A percentile compares a stretch with the other conserved stretches of the same genome.
These are phyloP conservation scores for Brasilioporus rufonigricans DNA, from an alignment of 768 basidiomycete genomes.

Conservation along the genomic window DNA sequence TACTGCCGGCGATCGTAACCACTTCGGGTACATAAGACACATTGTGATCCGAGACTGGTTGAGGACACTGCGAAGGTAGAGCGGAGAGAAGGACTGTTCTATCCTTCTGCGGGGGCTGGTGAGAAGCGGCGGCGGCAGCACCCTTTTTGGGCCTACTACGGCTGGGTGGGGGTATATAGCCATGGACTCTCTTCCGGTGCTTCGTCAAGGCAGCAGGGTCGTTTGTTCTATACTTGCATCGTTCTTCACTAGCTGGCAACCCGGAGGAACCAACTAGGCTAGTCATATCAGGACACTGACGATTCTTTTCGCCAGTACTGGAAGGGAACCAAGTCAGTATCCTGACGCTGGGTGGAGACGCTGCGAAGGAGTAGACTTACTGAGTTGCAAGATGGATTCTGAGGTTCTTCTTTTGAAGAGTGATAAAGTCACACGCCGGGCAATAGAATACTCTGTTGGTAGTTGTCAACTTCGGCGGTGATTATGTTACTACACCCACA, in stretches of 20 bases:
- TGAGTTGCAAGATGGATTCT: constrained; percentile 20
- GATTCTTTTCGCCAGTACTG: constrained; percentile 23
- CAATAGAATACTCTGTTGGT: constrained; percentile 20
- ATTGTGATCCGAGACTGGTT: not conserved
- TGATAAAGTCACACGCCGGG: constrained; percentile 16
- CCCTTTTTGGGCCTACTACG: constrained; percentile 2
- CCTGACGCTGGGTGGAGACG: not conserved
- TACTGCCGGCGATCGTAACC: not conserved
- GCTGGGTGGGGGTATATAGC: constrained; percentile 13
- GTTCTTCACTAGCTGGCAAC: not conserved
- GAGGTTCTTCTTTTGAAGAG: constrained; percentile 20
- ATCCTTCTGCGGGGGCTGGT: not conserved
- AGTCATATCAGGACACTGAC: constrained; percentile 15
- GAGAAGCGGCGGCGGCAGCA: not conserved
- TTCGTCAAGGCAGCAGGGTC: constrained; percentile 28
- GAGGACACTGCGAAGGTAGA: not conserved
- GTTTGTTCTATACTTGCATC: constrained; percentile 22
- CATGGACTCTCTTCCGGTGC: constrained; percentile 25
- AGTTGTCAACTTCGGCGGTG: not conserved
- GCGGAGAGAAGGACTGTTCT: not conserved
- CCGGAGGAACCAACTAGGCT: no score
- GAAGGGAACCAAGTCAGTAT: not conserved
- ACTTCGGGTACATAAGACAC: not conserved
- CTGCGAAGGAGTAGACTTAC: constrained; percentile 7
- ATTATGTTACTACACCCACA: not conserved